Evolutionary conservation across 306 rosid genomes (phyloP), one percentile per base, ranked within the genome.

Genomic region (Rubus idaeus): DNA sequence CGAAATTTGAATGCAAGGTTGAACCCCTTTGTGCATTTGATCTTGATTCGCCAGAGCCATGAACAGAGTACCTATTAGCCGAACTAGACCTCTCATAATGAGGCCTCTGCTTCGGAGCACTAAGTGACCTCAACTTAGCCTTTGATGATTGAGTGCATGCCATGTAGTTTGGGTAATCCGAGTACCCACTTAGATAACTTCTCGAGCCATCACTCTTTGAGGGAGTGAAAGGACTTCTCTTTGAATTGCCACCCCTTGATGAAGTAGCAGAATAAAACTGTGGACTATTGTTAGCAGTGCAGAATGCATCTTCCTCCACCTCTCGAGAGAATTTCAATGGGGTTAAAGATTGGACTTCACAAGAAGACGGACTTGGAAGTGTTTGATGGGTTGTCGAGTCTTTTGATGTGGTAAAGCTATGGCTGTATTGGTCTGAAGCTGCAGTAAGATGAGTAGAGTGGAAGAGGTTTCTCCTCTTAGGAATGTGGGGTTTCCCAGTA

Each of bases 41-140:
- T 63, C 76, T 86, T 1, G 85, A 61, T 56, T 85, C 84, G 0
- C 88, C 89, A 62, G 50, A 74, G 35, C 87, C 87, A 55, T 83
- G 79, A 7, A 77, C 77, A 8, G 90, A 84, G 79, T 82, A 78
- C 58, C 93, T 82, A 70, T 84, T 89, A 2, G 92, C 75, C 2
- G 96, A 93, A 66, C 81, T 60, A 35, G 88, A 87, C 65, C 90
- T 84, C 81, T 89, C 93, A 41, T 87, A 88, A 0, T 83, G 84
- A 2, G 90, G 88, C 78, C 96, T 86, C 78, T 89, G 98, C 85
- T 80, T 89, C 2, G 97, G 98, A 52, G 87, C 98, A 70, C 98
- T 93, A 0, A 79, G 75, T 56, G 98, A 91, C 74, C 97, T 84
- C 26, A 79, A 77, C 81, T 91, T 91, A 10, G 98, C 98, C 68